A percentile compares a stretch with the other conserved stretches of the same genome.
Conservation (phyloP, 352 stramenopile species). For the Phytophthora constricta region DNA sequence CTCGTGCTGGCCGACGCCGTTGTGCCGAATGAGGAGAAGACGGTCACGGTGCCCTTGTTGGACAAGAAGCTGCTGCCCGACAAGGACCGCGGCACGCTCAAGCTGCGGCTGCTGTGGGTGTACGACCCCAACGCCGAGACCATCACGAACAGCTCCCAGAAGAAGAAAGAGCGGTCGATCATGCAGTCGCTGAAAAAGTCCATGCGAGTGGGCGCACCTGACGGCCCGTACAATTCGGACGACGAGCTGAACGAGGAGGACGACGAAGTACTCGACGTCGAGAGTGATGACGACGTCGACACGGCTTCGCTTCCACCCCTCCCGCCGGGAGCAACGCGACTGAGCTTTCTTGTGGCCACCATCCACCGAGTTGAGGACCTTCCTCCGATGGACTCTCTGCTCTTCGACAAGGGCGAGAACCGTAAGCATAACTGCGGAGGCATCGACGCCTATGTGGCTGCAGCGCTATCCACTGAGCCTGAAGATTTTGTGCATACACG, state of each 20-base stretch:
- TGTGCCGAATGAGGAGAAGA: conserved; percentile 52
- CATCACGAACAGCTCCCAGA: conserved; percentile 46
- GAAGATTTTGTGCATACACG: conserved; percentile 66
- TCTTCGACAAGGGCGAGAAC: conserved; percentile 56
- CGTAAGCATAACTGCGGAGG: conserved; percentile 55
- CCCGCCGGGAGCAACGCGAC: conserved; percentile 46
- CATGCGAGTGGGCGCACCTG: conserved; percentile 48
- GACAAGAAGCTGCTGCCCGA: conserved; percentile 62
- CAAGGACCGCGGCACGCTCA: conserved; percentile 64
- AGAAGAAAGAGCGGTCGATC: conserved; percentile 55
- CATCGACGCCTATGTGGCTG: conserved; percentile 75
- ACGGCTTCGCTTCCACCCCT: conserved; percentile 32
- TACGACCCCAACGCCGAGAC: conserved; percentile 55
- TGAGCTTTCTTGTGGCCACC: conserved; percentile 65
- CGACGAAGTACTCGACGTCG: conserved; percentile 38
- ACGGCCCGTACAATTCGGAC: conserved; percentile 49
- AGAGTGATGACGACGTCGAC: conserved; percentile 33
- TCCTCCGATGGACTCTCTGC: conserved; percentile 61
- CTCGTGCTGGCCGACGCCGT: conserved; percentile 57
- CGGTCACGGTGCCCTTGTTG: conserved; percentile 52
- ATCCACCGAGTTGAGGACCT: conserved; percentile 72
- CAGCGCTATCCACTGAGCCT: conserved; percentile 35
- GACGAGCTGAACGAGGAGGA: conserved; percentile 63
- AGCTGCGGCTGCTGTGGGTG: conserved; percentile 60
- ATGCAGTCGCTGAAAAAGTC: conserved; percentile 59